Conservation (phyloP, 2,329 filamentous ascomycete species). For the Neopestalotiopsis sp. region DNA sequence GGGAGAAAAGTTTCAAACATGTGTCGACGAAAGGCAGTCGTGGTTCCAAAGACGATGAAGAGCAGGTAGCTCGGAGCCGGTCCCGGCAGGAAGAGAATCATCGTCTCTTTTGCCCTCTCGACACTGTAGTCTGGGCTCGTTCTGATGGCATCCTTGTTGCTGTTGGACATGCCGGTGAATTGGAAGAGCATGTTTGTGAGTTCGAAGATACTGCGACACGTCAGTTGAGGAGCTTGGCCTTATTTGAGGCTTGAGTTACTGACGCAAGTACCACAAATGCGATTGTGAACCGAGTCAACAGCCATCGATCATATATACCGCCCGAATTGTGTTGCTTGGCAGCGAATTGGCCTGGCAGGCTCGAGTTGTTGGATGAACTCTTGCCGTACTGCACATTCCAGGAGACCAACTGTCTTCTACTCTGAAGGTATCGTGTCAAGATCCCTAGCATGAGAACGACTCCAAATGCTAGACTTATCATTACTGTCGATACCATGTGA, state of each 20-base stretch:
- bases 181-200: constrained; percentile 34
- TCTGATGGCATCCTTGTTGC: constrained; percentile 27
- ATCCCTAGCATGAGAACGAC: constrained; percentile 45
- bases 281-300: constrained; percentile 50
- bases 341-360: background rate
- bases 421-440: constrained; percentile 46
- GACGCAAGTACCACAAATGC: constrained; percentile 48
- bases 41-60: constrained; percentile 49
- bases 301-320: constrained; percentile 50
- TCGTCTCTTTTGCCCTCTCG: constrained; percentile 37
- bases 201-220: constrained; percentile 43
- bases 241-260: constrained; percentile 14
- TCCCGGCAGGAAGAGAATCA: constrained; percentile 44
- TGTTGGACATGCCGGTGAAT: constrained; percentile 37
- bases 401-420: constrained; percentile 38
- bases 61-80: constrained; percentile 41
- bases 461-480: constrained; percentile 43
- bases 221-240: constrained; percentile 28
- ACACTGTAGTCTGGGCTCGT: constrained; percentile 40
- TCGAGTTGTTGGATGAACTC: background rate
- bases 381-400: constrained; percentile 41
- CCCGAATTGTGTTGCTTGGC: constrained; percentile 16
- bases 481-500: constrained; percentile 36
- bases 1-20: constrained; percentile 31
- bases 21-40: constrained; percentile 39